Percentiles rank a stretch among this genome's conserved stretches.
phyloP scores from a whole-genome alignment of 768 basidiomycete species.

The Xerocomus spinulosus region DNA sequence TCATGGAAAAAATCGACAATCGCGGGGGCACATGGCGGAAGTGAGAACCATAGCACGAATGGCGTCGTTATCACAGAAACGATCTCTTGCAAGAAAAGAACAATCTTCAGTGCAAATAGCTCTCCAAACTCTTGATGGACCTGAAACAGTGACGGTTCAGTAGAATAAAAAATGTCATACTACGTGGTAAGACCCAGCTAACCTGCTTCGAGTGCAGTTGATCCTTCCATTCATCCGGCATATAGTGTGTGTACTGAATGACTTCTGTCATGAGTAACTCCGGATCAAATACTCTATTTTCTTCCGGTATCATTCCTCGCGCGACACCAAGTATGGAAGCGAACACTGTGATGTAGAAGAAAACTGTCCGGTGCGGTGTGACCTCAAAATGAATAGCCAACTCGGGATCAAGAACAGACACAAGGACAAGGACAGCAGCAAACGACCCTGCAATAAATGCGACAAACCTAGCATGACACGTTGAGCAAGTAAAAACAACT shows the following conservation, averaged over 20 bases:
- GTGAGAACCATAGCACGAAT: slow-evolving; percentile 88
- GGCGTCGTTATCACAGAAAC: slow-evolving; percentile 91
- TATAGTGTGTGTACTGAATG: slow-evolving; percentile 90
- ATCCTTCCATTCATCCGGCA: slow-evolving; percentile 90
- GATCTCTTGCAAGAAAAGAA: slow-evolving; percentile 84
- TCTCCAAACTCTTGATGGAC: slow-evolving; percentile 89
- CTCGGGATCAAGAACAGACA: slow-evolving; percentile 91
- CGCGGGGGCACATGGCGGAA: slow-evolving; percentile 83
- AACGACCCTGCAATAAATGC: slow-evolving; percentile 97
- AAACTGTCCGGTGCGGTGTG: slow-evolving; percentile 84
- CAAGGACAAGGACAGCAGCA: slow-evolving; percentile 89
- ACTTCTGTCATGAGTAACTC: slow-evolving; percentile 91
- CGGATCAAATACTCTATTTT: slow-evolving; percentile 90
- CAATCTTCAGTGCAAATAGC: slow-evolving; percentile 89
- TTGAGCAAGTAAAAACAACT: not conserved
- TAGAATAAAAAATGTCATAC: not conserved
- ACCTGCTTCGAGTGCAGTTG: slow-evolving; percentile 87
- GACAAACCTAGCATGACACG: slow-evolving; percentile 62
- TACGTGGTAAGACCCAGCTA: slow-evolving; percentile 3
- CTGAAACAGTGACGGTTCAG: slow-evolving; percentile 36
- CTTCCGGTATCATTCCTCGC: slow-evolving; percentile 93
- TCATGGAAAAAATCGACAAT: slow-evolving; percentile 98
- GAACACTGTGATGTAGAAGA: slow-evolving; percentile 91
- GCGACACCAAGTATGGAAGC: slow-evolving; percentile 85
- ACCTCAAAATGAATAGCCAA: slow-evolving; percentile 93